A percentile compares a stretch with the other conserved stretches of the same genome.
Evolutionary conservation across 169 alveolate species (phyloP).

Genomic region (Cryptosporidium ubiquitum): DNA sequence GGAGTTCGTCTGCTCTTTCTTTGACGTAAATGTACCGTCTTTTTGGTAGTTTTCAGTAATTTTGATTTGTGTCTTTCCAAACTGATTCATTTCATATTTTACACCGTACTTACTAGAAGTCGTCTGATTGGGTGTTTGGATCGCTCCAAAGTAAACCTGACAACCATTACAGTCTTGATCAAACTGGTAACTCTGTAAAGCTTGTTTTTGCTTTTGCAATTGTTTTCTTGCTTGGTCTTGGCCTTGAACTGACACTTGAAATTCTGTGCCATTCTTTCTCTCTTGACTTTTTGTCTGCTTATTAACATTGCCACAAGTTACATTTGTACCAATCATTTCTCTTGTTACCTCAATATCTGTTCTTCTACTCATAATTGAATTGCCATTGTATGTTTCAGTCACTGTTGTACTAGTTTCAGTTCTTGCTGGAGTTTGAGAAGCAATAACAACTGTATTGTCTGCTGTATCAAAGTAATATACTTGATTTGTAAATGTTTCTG

Average conservation of each 20-base stretch:
- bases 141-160: neutral
- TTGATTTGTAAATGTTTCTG: neutral
- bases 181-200: neutral
- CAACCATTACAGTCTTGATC: neutral
- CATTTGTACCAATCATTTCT: neutral
- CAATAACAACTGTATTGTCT: slow-evolving; percentile 14
- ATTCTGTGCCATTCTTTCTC: neutral
- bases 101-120: slow-evolving; percentile 6
- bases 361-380: neutral
- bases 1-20: slow-evolving; percentile 23
- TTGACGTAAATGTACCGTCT: slow-evolving; percentile 34
- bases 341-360: neutral
- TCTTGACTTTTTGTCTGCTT: neutral
- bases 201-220: neutral
- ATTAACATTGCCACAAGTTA: no score
- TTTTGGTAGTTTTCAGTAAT: slow-evolving; percentile 20
- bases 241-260: neutral
- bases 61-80: slow-evolving; percentile 23
- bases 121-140: neutral
- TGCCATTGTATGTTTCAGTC: neutral
- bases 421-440: neutral
- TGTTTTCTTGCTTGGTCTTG: slow-evolving; percentile 18
- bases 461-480: slow-evolving; percentile 7
- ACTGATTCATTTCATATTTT: slow-evolving; percentile 3
- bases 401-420: slow-evolving; percentile 53